Base-by-base conservation (phyloP, 768 basidiomycete species). In the Lactarius deliciosus region DNA sequence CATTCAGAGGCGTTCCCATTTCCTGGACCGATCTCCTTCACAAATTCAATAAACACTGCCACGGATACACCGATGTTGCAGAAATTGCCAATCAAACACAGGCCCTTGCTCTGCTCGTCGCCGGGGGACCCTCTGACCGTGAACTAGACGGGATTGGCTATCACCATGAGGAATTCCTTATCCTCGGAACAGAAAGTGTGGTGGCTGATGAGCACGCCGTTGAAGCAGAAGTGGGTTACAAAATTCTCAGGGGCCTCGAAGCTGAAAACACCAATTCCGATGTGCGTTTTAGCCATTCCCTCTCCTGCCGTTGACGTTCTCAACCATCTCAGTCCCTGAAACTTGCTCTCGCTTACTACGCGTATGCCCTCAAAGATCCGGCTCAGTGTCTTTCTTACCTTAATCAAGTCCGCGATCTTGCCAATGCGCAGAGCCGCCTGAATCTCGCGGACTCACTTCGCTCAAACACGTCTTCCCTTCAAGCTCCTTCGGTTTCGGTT, bases 21-120 rank as follows among this genome's bases (percentile, higher is more conserved):
- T 78, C 86, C 13, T 95, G 93, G 93, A 80, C 86, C 1, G 89
- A 92, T 72, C 83, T 94, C 15, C 77, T 94, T 47, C 84, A 91
- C 69, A 95, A 95, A 76, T 93, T 92, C 79, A 87, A 90, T 74
- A 95, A 95, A 69, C 93, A 95, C 70, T 89, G 88, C 72, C 76
- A 75, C 6, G 87, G 88, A 0, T 86, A 81, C 70, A 71, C 75
- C 67, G 86, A 87, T 64, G 79, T 89, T 16, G 81, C 86, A 3
- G 86, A 89, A 70, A 80, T 91, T 66, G 89, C 88, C 20, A 83
- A 81, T 0, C 85, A 89, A 71, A 91, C 86, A 0, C 88, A 87
- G 38, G 81, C 82, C 0, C 78, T 93, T 36, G 83, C 85, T 6
- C 73, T 90, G 38, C 79, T 89, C 55, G 69, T 80, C 11, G 74